Evolutionary conservation across 2,329 filamentous ascomycete genomes (phyloP).

Genomic region (Ceratocystis destructans): DNA sequence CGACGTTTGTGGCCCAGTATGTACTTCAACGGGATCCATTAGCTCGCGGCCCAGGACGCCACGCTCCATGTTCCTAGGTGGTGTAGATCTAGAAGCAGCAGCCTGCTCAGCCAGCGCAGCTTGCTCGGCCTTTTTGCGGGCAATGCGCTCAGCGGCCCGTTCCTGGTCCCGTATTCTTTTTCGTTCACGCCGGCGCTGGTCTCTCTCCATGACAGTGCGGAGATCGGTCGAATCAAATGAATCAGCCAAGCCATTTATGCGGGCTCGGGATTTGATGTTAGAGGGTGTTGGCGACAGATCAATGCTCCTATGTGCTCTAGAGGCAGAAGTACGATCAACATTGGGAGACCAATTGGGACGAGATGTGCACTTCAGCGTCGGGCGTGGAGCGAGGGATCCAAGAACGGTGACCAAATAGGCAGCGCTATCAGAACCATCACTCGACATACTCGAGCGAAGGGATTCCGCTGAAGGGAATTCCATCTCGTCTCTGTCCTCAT

Average conservation of each 20-base stretch:
- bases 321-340: slow-evolving; percentile 33
- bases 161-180: slow-evolving; percentile 57
- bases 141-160: slow-evolving; percentile 39
- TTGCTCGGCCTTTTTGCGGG: slow-evolving; percentile 17
- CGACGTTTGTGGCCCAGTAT: not conserved
- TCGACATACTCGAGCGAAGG: slow-evolving; percentile 62
- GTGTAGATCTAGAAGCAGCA: not conserved
- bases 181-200: slow-evolving; percentile 64
- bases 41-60: slow-evolving; percentile 20
- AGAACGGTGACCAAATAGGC: slow-evolving; percentile 71
- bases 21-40: slow-evolving; percentile 16
- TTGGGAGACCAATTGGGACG: slow-evolving; percentile 44
- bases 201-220: slow-evolving; percentile 79
- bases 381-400: slow-evolving; percentile 70
- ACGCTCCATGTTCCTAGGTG: slow-evolving; percentile 16
- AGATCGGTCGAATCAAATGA: slow-evolving; percentile 73
- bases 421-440: slow-evolving; percentile 52
- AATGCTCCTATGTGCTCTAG: slow-evolving; percentile 35
- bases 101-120: slow-evolving; percentile 3
- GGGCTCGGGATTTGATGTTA: slow-evolving; percentile 48
- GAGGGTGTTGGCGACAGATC: slow-evolving; percentile 44
- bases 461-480: slow-evolving; percentile 58
- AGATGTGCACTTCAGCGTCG: slow-evolving; percentile 62
- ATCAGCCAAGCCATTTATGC: slow-evolving; percentile 62
- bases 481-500: slow-evolving; percentile 36